These are phyloP conservation scores for Meyerozyma smithsonii DNA, from an alignment of 1,139 yeast species.

Conservation along the genomic window DNA sequence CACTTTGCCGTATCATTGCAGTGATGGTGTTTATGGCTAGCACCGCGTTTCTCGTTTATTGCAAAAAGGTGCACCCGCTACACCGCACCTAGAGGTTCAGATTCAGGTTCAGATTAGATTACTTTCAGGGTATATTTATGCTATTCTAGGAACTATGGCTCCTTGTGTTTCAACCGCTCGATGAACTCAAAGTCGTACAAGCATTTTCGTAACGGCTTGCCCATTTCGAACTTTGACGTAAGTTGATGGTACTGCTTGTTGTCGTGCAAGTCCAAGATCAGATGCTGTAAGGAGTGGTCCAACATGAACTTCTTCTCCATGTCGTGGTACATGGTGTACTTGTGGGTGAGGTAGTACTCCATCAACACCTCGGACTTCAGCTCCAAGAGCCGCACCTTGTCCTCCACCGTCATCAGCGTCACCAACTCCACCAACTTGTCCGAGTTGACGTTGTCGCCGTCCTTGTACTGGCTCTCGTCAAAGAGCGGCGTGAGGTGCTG, in stretches of 20 bases:
- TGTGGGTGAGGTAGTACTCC: slow-evolving; percentile 12
- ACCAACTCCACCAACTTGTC: slow-evolving; percentile 14
- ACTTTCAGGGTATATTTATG: background rate
- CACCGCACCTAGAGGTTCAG: too few species aligned
- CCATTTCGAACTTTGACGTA: slow-evolving; percentile 23
- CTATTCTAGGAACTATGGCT: slow-evolving; percentile 1
- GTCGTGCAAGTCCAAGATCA: slow-evolving; percentile 15
- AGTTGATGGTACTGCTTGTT: slow-evolving; percentile 19
- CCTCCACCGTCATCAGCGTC: slow-evolving; percentile 10
- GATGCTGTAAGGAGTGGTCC: slow-evolving; percentile 17
- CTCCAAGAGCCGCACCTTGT: slow-evolving; percentile 9
- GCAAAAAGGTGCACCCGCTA: background rate
- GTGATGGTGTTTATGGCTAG: background rate
- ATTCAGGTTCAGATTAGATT: too few species aligned
- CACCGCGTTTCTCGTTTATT: too few species aligned
- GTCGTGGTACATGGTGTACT: slow-evolving; percentile 10
- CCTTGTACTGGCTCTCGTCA: slow-evolving; percentile 10
- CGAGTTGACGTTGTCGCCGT: slow-evolving; percentile 10
- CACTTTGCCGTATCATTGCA: background rate
- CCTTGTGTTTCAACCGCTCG: slow-evolving; percentile 15
- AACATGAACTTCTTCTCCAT: slow-evolving; percentile 16
- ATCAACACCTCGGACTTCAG: slow-evolving; percentile 8
- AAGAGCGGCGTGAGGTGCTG: slow-evolving; percentile 15
- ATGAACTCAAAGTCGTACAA: slow-evolving; percentile 26
- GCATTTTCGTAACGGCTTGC: slow-evolving; percentile 25